Evolutionary conservation across 345 rosid genomes (phyloP).

Genomic region (Kandelia obovata): DNA sequence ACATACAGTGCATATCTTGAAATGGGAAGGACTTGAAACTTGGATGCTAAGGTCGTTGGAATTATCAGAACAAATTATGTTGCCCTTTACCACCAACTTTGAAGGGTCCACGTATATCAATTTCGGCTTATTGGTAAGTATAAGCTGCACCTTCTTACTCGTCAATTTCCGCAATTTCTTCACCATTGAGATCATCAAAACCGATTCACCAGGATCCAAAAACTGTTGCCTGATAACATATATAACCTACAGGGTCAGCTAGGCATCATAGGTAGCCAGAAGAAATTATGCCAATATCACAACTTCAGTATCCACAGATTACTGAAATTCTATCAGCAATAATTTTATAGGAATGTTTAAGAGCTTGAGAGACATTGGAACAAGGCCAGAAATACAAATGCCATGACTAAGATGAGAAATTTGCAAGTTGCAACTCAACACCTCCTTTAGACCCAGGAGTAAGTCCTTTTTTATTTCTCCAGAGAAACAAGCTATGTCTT

Average conservation of each 20-base stretch:
- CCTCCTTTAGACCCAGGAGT: background rate
- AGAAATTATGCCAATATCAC: background rate
- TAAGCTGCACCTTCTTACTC: slow-evolving; percentile 95
- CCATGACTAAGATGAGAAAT: background rate
- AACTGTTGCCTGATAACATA: slow-evolving; percentile 80
- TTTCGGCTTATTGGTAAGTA: slow-evolving; percentile 90
- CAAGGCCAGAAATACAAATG: background rate
- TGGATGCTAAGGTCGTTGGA: slow-evolving; percentile 77
- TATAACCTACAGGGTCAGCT: background rate
- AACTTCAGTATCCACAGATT: background rate
- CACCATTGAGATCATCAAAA: slow-evolving; percentile 91
- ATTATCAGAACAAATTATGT: slow-evolving; percentile 87
- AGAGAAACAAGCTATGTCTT: background rate
- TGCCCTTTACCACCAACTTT: slow-evolving; percentile 76
- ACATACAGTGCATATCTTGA: slow-evolving; percentile 89
- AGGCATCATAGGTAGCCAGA: background rate
- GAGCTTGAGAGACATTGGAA: background rate
- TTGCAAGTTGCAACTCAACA: background rate
- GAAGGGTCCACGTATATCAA: slow-evolving; percentile 84
- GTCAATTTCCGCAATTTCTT: slow-evolving; percentile 87
- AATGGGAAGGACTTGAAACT: slow-evolving; percentile 70
- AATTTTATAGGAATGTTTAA: background rate
- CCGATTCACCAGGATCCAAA: slow-evolving; percentile 89
- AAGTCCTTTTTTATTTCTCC: background rate
- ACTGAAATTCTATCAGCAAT: background rate